These are phyloP conservation scores for Murraya koenigii DNA, from an alignment of 345 rosid genomes.

Conservation along the genomic window DNA sequence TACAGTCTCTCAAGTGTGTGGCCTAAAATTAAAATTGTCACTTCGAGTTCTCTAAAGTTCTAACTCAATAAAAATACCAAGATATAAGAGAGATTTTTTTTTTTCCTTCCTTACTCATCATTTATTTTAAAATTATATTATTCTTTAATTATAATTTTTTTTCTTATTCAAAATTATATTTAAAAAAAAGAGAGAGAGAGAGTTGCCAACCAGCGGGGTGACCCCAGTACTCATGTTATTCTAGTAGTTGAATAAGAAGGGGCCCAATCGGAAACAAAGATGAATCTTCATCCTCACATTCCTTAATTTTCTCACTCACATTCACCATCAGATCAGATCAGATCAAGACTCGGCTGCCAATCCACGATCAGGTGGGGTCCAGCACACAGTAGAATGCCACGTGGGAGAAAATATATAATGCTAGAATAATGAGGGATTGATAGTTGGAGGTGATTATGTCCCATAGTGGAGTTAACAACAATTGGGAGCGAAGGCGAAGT, in stretches of 20 bases:
- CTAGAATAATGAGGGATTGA: background rate
- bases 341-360: background rate
- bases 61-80: background rate
- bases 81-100: too few relatives aligned
- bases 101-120: too few relatives aligned
- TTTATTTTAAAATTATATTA: too few relatives aligned
- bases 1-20: background rate
- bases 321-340: background rate
- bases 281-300: constrained; percentile 7
- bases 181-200: too few relatives aligned
- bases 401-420: background rate
- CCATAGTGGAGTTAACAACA: background rate
- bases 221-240: background rate
- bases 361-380: background rate
- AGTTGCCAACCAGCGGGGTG: too few relatives aligned
- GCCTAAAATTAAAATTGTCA: background rate
- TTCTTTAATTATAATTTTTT: too few relatives aligned
- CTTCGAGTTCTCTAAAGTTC: background rate
- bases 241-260: background rate
- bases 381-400: background rate
- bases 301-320: background rate
- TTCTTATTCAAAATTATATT: too few relatives aligned
- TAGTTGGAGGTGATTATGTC: constrained; percentile 1
- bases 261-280: background rate
- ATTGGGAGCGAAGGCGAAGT: background rate